Percentiles rank a stretch among this genome's conserved stretches.
phyloP scores from a whole-genome alignment of 78 protist species.

The Dictyostelium firmibasis region DNA sequence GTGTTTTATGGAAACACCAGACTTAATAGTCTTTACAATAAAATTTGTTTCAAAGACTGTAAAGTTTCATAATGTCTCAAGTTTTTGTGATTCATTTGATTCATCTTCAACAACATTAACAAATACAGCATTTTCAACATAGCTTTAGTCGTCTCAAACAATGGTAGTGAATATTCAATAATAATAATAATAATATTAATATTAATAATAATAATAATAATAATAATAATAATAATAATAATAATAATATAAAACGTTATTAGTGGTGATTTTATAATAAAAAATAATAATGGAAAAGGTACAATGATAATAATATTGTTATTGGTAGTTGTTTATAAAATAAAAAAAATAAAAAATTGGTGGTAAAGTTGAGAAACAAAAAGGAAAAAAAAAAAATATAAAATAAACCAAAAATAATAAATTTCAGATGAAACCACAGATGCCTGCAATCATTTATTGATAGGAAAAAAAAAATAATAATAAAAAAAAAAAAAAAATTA shows the following conservation, averaged over 20 bases:
- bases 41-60: background rate
- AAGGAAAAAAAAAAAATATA: background rate
- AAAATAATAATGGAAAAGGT: no score
- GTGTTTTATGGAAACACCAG: background rate
- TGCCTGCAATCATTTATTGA: no score
- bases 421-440: background rate
- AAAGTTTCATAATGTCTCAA: background rate
- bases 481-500: no score
- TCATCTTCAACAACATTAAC: background rate
- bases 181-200: background rate
- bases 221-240: background rate
- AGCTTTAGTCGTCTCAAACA: no score
- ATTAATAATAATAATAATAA: background rate
- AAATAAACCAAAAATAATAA: background rate
- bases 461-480: background rate
- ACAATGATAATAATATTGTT: no score
- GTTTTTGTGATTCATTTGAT: background rate
- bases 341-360: background rate
- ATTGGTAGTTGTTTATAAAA: no score
- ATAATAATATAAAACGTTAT: no score
- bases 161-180: background rate
- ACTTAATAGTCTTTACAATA: background rate
- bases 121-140: background rate
- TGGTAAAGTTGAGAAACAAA: background rate
- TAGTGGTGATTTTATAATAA: no score